Evolutionary conservation across 1,139 yeast species (phyloP).

Genomic region (Arxiozyma bovina): DNA sequence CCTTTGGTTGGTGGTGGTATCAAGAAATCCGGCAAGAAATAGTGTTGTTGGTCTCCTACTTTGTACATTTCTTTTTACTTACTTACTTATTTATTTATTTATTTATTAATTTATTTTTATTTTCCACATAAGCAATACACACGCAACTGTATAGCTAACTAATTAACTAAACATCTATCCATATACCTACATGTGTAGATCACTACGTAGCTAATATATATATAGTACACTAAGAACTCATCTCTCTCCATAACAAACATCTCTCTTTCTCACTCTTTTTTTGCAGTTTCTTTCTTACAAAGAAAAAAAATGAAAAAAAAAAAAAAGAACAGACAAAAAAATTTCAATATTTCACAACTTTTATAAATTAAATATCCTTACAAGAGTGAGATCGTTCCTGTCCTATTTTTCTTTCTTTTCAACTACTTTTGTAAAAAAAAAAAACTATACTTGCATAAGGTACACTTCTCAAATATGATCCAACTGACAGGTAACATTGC

Average conservation of each 20-base stretch:
- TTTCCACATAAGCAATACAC: too few species aligned
- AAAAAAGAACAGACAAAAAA: not conserved
- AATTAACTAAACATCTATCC: too few species aligned
- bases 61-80: not conserved
- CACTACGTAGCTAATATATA: too few species aligned
- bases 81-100: not conserved
- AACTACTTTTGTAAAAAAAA: too few species aligned
- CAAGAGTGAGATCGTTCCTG: not conserved
- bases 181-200: not conserved
- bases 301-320: not conserved
- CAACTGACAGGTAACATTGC: too few species aligned
- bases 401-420: too few species aligned
- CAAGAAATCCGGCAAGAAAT: conserved; percentile 75
- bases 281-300: not conserved
- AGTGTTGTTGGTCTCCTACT: conserved; percentile 8
- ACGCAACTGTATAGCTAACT: too few species aligned
- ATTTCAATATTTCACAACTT: not conserved
- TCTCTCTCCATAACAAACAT: not conserved
- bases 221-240: not conserved
- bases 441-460: too few species aligned
- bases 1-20: conserved; percentile 91
- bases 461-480: too few species aligned
- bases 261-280: not conserved
- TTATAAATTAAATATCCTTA: not conserved
- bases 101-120: too few species aligned